Evolutionary conservation across 2,329 filamentous ascomycete species (phyloP), one percentile per base, ranked within the genome.

Genomic region (Fusarium nygamai): DNA sequence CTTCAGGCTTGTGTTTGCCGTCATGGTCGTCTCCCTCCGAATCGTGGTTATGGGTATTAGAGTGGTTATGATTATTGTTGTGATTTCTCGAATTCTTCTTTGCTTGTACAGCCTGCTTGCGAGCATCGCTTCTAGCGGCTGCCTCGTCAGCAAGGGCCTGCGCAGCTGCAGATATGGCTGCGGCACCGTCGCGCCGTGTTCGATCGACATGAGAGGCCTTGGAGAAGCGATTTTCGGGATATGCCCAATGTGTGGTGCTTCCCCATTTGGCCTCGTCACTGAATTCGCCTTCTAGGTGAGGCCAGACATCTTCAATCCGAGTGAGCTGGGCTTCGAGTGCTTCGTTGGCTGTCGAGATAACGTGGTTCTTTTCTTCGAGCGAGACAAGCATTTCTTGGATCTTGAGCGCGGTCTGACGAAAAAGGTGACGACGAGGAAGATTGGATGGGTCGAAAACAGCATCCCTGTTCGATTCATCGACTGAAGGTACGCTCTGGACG

Each of bases 281-380:
- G 80, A 99, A 94, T 82, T 99, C 96, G 68, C 88, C 87, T 73
- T 97, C 93, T 65, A 98, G 90, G 83, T 95, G 92, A 27, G 94
- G 92, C 88, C 93, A 97, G 38, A 97, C 92, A 76, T 93, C 92
- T 80, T 98, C 93, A 80, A 98, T 91, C 60, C 97, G 94, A 68
- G 89, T 86, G 41, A 98, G 88, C 80, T 98, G 95, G 80, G 93
- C 94, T 74, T 94, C 91, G 19, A 98, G 90, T 51, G 95, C 94
- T 76, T 97, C 94, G 78, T 96, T 96, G 62, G 96, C 96, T 22
- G 96, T 97, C 43, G 94, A 93, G 64, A 98, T 93, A 76, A 99
- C 96, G 77, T 98, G 95, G 76, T 98, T 98, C 85, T 99, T 99
- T 84, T 99, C 96, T 80, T 99, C 96, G 43, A 98, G 89, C 3